Percentiles rank a stretch among this genome's conserved stretches.
Conservation (phyloP, 345 rosid genomes). For the Hibiscus mutabilis region DNA sequence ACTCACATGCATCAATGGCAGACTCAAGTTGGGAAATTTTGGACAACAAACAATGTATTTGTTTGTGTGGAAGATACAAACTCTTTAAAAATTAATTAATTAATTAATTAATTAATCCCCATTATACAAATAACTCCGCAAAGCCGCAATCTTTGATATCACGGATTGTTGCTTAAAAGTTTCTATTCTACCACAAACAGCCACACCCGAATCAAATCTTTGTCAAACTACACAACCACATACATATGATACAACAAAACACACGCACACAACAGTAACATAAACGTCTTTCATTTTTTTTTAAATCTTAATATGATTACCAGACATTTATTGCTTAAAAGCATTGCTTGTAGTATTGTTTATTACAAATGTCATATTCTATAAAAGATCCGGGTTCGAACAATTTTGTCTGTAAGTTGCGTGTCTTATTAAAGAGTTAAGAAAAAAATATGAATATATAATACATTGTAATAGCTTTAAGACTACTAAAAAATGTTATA, state of each 20-base stretch:
- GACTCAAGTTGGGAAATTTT: not conserved
- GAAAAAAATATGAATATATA: too few relatives aligned
- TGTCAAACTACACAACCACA: not conserved
- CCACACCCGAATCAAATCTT: not conserved
- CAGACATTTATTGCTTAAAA: too few relatives aligned
- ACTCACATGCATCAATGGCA: constrained; percentile 17
- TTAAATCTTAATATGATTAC: not conserved
- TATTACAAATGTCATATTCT: not conserved
- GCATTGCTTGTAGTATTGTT: not conserved
- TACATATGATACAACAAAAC: not conserved
- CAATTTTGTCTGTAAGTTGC: too few relatives aligned
- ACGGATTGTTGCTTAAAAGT: not conserved
- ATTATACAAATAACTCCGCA: not conserved
- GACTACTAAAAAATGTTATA: too few relatives aligned
- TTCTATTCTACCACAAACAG: not conserved
- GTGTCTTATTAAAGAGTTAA: too few relatives aligned
- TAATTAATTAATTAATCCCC: not conserved
- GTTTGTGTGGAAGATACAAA: not conserved
- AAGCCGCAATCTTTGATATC: constrained; percentile 3
- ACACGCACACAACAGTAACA: not conserved
- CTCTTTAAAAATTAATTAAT: not conserved
- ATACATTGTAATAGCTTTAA: too few relatives aligned
- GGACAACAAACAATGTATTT: constrained; percentile 7
- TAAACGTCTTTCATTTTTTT: too few relatives aligned
- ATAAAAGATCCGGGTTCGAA: too few relatives aligned